A percentile compares a stretch with the other conserved stretches of the same genome.
Evolutionary conservation across 2,329 filamentous ascomycete genomes (phyloP).

Genomic region (Polychaeton citri): DNA sequence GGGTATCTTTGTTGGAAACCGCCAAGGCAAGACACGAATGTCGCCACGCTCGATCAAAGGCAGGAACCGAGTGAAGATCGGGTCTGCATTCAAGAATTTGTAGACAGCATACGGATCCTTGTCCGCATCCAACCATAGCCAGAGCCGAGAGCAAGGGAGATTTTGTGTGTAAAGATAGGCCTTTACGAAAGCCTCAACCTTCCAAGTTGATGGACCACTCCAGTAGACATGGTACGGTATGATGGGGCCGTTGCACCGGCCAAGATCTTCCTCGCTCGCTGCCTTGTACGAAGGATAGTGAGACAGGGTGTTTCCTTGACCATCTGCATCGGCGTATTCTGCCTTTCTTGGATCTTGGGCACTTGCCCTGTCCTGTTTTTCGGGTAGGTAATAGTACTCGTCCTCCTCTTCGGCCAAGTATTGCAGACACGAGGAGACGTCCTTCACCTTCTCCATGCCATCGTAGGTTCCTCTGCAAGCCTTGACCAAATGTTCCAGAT

Average conservation of each 20-base stretch:
- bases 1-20: constrained; percentile 39
- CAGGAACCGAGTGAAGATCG: constrained; percentile 39
- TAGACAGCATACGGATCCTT: constrained; percentile 36
- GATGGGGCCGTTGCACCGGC: constrained; percentile 42
- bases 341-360: constrained; percentile 28
- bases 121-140: constrained; percentile 43
- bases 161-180: constrained; percentile 45
- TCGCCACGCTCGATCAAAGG: constrained; percentile 41
- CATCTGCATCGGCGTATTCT: constrained; percentile 30
- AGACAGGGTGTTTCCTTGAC: constrained; percentile 25
- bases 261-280: constrained; percentile 28
- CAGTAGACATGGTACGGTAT: constrained; percentile 44
- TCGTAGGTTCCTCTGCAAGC: constrained; percentile 39
- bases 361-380: constrained; percentile 26
- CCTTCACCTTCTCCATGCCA: constrained; percentile 42
- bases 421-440: constrained; percentile 39
- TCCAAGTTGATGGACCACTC: constrained; percentile 44
- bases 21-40: constrained; percentile 39
- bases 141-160: constrained; percentile 39
- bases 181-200: constrained; percentile 44
- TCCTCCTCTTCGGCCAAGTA: constrained; percentile 37
- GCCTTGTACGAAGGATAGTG: constrained; percentile 25
- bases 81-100: constrained; percentile 38
- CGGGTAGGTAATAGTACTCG: constrained; percentile 38
- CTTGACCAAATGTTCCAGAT: constrained; percentile 38